Evolutionary conservation across 75 land plant species (phyloP).

Genomic region (Gnetum montanum): DNA sequence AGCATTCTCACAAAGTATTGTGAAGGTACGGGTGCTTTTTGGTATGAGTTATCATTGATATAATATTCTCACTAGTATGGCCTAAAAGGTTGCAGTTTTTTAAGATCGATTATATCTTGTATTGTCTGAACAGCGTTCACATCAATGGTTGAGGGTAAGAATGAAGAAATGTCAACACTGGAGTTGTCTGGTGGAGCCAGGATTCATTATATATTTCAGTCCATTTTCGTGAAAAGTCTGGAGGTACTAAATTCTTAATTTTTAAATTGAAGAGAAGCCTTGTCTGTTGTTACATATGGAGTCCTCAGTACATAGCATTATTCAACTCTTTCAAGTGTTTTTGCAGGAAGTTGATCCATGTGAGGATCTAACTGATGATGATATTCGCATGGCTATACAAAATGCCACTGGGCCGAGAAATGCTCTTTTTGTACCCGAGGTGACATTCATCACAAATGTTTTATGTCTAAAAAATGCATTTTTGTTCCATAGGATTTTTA

Average conservation of each 20-base stretch:
- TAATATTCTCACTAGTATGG: background rate
- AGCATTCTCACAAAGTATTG: slow-evolving; percentile 81
- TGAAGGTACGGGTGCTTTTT: slow-evolving; percentile 36
- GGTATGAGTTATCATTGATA: background rate
- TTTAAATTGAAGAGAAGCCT: background rate
- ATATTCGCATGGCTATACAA: slow-evolving; percentile 89
- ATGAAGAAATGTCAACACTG: slow-evolving; percentile 85
- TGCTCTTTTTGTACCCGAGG: slow-evolving; percentile 95
- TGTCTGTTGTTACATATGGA: background rate
- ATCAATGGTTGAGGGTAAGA: slow-evolving; percentile 85
- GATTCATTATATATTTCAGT: slow-evolving; percentile 89
- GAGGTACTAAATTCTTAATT: slow-evolving; percentile 51
- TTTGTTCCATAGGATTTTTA: no score
- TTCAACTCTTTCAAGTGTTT: background rate
- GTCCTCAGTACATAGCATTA: background rate
- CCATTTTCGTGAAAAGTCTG: slow-evolving; percentile 82
- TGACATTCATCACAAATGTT: no score
- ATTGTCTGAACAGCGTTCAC: slow-evolving; percentile 51
- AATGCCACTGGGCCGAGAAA: slow-evolving; percentile 91
- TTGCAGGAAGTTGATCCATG: slow-evolving; percentile 95
- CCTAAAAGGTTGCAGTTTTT: background rate
- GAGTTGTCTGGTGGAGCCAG: slow-evolving; percentile 96
- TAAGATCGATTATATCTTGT: background rate
- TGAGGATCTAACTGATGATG: slow-evolving; percentile 86
- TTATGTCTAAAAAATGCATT: no score